These are phyloP conservation scores for Clonostachys rhizophaga DNA, from an alignment of 2,329 filamentous ascomycete species.

Conservation along the genomic window DNA sequence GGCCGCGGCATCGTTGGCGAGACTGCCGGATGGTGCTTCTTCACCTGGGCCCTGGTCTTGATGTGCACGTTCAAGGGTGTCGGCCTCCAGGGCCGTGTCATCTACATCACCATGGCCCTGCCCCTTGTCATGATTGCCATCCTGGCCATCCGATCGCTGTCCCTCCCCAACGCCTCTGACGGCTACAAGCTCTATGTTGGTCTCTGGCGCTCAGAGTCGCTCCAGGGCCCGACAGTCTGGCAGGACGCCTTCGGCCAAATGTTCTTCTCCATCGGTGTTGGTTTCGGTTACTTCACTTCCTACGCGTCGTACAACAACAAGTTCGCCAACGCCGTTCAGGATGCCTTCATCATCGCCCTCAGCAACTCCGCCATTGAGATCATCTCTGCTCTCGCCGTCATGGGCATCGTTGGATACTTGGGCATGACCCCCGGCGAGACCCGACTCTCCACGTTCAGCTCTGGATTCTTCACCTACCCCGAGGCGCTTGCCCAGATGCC, in stretches of 20 bases:
- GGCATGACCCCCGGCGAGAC: slow-evolving; percentile 18
- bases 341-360: slow-evolving; percentile 46
- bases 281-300: slow-evolving; percentile 49
- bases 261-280: slow-evolving; percentile 35
- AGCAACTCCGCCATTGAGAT: slow-evolving; percentile 49
- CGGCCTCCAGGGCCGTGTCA: slow-evolving; percentile 45
- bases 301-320: slow-evolving; percentile 51
- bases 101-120: slow-evolving; percentile 52
- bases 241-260: slow-evolving; percentile 45
- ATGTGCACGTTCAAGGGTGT: slow-evolving; percentile 53
- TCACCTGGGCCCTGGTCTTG: slow-evolving; percentile 53
- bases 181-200: slow-evolving; percentile 36
- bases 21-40: slow-evolving; percentile 46
- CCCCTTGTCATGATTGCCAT: slow-evolving; percentile 48
- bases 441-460: slow-evolving; percentile 42
- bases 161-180: slow-evolving; percentile 42
- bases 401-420: slow-evolving; percentile 44
- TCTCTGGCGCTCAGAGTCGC: slow-evolving; percentile 33
- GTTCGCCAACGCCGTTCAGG: slow-evolving; percentile 47
- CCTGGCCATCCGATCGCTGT: slow-evolving; percentile 41
- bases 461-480: slow-evolving; percentile 49
- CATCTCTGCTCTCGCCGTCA: slow-evolving; percentile 31
- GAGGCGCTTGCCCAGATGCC: slow-evolving; percentile 50
- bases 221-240: slow-evolving; percentile 32
- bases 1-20: slow-evolving; percentile 39